phyloP scores from a whole-genome alignment of 1,284 basidiomycete species.

The Cryptococcus neoformans region DNA sequence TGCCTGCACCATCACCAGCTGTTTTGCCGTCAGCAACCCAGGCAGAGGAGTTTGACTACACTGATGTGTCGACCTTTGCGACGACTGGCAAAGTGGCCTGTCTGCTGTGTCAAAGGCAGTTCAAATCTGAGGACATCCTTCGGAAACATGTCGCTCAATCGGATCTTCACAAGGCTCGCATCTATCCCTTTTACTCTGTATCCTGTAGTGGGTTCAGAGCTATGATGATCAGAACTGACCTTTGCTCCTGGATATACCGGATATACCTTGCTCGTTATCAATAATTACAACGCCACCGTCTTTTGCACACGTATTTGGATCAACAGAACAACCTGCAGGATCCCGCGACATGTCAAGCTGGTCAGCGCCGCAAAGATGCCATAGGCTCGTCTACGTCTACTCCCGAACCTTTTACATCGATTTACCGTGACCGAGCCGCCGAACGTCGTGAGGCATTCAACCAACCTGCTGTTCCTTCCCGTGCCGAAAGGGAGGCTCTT shows the following conservation, averaged over 20 bases:
- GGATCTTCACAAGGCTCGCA: constrained; percentile 81
- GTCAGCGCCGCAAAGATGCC: constrained; percentile 63
- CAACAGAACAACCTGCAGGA: constrained; percentile 78
- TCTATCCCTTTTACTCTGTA: constrained; percentile 23
- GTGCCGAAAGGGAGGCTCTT: neutral
- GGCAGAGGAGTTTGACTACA: constrained; percentile 70
- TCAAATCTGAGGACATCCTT: constrained; percentile 79
- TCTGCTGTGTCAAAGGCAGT: constrained; percentile 83
- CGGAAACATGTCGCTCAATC: constrained; percentile 85
- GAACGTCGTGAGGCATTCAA: constrained; percentile 84
- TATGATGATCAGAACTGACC: constrained; percentile 11
- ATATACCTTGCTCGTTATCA: neutral
- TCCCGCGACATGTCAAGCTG: constrained; percentile 63
- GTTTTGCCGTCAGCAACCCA: constrained; percentile 24
- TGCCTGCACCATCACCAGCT: constrained; percentile 5
- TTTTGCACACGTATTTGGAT: neutral
- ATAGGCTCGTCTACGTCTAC: constrained; percentile 41
- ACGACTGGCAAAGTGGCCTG: constrained; percentile 63
- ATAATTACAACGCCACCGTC: neutral
- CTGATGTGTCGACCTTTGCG: constrained; percentile 55
- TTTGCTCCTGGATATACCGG: constrained; percentile 2
- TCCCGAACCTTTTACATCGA: constrained; percentile 50
- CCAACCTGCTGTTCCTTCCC: constrained; percentile 59
- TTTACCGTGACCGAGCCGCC: constrained; percentile 87
- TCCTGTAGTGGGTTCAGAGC: constrained; percentile 25